Conservation (phyloP, 1,284 basidiomycete species). For the Exobasidium rhododendri region DNA sequence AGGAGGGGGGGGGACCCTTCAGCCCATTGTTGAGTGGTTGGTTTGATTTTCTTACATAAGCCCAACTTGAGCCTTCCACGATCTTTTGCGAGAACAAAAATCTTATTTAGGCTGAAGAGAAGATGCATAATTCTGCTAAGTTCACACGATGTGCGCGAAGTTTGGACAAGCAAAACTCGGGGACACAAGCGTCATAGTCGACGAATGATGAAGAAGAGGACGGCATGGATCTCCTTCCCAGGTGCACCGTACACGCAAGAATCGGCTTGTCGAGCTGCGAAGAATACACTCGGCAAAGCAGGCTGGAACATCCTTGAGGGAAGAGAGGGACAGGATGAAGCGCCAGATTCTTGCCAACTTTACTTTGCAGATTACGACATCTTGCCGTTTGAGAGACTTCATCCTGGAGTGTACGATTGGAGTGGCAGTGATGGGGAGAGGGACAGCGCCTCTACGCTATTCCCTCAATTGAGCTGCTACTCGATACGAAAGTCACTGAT, state of each 20-base stretch:
- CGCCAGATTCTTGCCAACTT: slow-evolving; percentile 18
- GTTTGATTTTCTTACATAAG: too few species aligned
- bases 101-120: too few species aligned
- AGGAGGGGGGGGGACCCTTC: too few species aligned
- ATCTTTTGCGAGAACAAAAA: too few species aligned
- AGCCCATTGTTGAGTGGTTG: too few species aligned
- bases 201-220: too few species aligned
- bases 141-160: too few species aligned
- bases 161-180: too few species aligned
- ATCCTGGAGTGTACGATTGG: slow-evolving; percentile 16
- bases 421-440: neutral
- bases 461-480: slow-evolving; percentile 72
- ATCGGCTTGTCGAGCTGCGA: slow-evolving; percentile 31
- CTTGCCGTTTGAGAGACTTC: slow-evolving; percentile 44
- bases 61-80: too few species aligned
- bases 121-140: too few species aligned
- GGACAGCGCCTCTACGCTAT: neutral
- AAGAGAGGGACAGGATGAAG: slow-evolving; percentile 11
- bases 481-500: slow-evolving; percentile 89
- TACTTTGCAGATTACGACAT: slow-evolving; percentile 51
- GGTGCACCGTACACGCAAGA: slow-evolving; percentile 48
- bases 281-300: slow-evolving; percentile 22
- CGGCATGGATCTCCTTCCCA: slow-evolving; percentile 41
- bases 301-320: slow-evolving; percentile 31
- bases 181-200: too few species aligned